phyloP scores from a whole-genome alignment of 1,284 basidiomycete genomes.

The Fistulina hepatica region DNA sequence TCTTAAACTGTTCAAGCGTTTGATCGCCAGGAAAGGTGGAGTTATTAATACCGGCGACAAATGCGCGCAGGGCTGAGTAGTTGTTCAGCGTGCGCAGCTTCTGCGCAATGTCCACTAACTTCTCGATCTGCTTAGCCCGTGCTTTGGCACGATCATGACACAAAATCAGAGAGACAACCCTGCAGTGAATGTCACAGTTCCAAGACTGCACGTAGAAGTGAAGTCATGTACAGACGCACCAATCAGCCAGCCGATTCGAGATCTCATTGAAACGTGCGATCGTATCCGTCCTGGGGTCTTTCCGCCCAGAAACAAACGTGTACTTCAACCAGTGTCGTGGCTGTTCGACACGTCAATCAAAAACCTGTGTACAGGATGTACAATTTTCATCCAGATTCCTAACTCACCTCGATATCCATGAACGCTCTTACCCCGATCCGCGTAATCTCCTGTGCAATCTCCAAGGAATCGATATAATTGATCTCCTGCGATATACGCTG shows the following conservation, averaged over 20 bases:
- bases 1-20: constrained; percentile 56
- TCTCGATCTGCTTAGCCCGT: constrained; percentile 64
- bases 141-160: constrained; percentile 61
- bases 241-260: constrained; percentile 68
- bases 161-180: constrained; percentile 70
- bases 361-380: no score
- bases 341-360: constrained; percentile 30
- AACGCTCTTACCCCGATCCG: constrained; percentile 52
- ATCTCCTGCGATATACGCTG: constrained; percentile 44
- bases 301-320: constrained; percentile 56
- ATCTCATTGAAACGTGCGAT: constrained; percentile 59
- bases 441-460: constrained; percentile 72
- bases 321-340: constrained; percentile 73
- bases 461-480: constrained; percentile 40
- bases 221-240: constrained; percentile 35
- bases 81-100: constrained; percentile 61
- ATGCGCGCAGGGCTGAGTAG: constrained; percentile 70
- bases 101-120: constrained; percentile 65
- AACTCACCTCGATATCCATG: constrained; percentile 53
- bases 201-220: background rate
- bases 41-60: constrained; percentile 75
- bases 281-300: constrained; percentile 48
- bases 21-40: constrained; percentile 60
- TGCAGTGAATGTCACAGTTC: constrained; percentile 19
- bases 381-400: constrained; percentile 2